A percentile compares a stretch with the other conserved stretches of the same genome.
phyloP scores from a whole-genome alignment of 768 basidiomycete species.

The Phaeotremella skinneri region DNA sequence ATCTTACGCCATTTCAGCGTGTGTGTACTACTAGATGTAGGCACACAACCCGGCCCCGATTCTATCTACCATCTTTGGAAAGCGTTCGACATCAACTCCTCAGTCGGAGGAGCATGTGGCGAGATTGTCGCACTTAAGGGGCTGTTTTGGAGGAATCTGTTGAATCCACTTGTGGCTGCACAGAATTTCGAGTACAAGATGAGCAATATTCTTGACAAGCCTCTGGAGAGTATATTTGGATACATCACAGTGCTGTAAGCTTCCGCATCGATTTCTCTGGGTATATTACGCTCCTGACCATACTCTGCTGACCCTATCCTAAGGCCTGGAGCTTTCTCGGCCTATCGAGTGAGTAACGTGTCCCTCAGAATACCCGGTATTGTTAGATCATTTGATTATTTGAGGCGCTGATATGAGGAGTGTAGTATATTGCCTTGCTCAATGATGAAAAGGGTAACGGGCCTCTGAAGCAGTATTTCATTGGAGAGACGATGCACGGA shows the following conservation, averaged over 20 bases:
- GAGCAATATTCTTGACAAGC: slow-evolving; percentile 86
- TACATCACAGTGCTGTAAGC: slow-evolving; percentile 78
- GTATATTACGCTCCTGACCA: slow-evolving; percentile 1
- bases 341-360: slow-evolving; percentile 62
- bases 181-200: slow-evolving; percentile 94
- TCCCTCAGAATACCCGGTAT: slow-evolving; percentile 40
- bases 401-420: neutral
- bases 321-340: slow-evolving; percentile 83
- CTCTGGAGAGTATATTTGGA: slow-evolving; percentile 57
- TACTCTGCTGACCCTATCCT: neutral
- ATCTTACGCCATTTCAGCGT: slow-evolving; percentile 71
- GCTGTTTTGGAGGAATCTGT: slow-evolving; percentile 71
- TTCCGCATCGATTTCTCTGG: neutral
- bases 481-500: slow-evolving; percentile 82
- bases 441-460: slow-evolving; percentile 81
- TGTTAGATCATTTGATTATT: neutral
- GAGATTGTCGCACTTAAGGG: slow-evolving; percentile 93
- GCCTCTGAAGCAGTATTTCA: slow-evolving; percentile 90
- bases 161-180: slow-evolving; percentile 85
- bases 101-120: slow-evolving; percentile 94
- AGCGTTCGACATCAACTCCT: slow-evolving; percentile 66
- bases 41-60: slow-evolving; percentile 81
- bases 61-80: slow-evolving; percentile 96
- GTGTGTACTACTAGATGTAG: slow-evolving; percentile 88
- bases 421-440: slow-evolving; percentile 72